A percentile compares a stretch with the other conserved stretches of the same genome.
Conservation (phyloP, 768 basidiomycete species). For the Hericium alpestre region DNA sequence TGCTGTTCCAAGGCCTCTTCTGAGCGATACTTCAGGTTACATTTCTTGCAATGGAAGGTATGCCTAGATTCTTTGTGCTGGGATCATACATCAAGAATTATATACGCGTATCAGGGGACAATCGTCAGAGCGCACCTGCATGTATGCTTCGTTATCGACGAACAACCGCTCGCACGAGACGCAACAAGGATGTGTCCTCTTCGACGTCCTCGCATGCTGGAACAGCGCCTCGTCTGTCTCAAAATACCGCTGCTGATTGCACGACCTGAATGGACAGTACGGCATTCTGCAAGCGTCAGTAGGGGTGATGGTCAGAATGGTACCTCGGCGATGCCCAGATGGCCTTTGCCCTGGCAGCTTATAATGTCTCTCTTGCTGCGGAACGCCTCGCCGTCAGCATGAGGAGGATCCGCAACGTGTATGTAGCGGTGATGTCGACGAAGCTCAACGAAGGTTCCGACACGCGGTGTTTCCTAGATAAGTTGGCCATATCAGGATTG, state of each 20-base stretch:
- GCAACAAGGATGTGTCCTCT: not conserved
- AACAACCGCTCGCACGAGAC: not conserved
- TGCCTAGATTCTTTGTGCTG: not conserved
- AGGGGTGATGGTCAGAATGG: not conserved
- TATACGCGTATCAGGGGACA: not conserved
- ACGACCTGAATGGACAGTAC: not conserved
- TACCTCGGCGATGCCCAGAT: not conserved
- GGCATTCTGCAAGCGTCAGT: not conserved
- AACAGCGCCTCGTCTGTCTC: not conserved
- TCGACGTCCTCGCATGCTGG: not conserved
- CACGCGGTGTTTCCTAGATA: too few relatives aligned
- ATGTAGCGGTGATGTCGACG: not conserved
- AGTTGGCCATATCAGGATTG: too few relatives aligned
- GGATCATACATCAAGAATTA: not conserved
- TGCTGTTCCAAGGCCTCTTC: not conserved
- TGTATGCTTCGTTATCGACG: not conserved
- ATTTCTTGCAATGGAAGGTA: not conserved
- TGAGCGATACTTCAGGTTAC: not conserved
- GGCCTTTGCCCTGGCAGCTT: not conserved
- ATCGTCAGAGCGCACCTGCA: not conserved
- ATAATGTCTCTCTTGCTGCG: not conserved
- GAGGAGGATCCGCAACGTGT: not conserved
- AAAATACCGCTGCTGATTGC: not conserved
- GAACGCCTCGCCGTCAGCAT: not conserved
- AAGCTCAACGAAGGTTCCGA: too few relatives aligned